Percentiles rank a stretch among this genome's conserved stretches.
Conservation (phyloP, 1,284 basidiomycete species). For the Puccinia horiana region DNA sequence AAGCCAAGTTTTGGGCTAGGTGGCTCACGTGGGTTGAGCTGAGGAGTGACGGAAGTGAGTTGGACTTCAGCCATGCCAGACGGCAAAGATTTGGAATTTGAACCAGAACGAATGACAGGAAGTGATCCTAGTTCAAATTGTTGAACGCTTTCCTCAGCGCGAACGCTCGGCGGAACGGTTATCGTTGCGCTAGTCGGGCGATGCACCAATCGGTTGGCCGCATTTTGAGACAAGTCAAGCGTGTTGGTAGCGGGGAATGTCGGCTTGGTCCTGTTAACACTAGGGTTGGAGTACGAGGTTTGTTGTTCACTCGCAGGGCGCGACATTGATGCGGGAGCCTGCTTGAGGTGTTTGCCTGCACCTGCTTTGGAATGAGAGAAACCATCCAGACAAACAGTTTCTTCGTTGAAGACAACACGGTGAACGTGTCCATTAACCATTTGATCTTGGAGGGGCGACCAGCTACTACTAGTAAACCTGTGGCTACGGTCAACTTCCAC, state of each 20-base stretch:
- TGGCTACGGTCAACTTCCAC: conserved; percentile 80
- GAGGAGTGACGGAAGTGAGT: conserved; percentile 6
- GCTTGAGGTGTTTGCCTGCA: conserved; percentile 65
- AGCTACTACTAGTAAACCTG: conserved; percentile 66
- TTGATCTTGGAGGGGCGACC: conserved; percentile 79
- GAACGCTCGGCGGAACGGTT: conserved; percentile 38
- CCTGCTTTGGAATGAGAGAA: conserved; percentile 73
- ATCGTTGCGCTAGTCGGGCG: conserved; percentile 49
- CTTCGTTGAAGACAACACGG: conserved; percentile 86
- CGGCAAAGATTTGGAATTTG: neutral
- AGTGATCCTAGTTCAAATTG: conserved; percentile 14
- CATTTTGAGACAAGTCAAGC: conserved; percentile 52
- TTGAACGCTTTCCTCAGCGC: conserved; percentile 13
- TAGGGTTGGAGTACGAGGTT: neutral
- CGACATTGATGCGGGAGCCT: neutral
- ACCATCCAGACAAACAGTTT: conserved; percentile 91
- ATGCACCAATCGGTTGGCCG: conserved; percentile 53
- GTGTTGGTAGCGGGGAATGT: neutral
- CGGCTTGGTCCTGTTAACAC: conserved; percentile 51
- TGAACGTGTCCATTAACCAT: conserved; percentile 72
- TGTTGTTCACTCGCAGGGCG: conserved; percentile 16
- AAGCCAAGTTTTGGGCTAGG: conserved; percentile 57
- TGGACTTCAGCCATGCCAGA: conserved; percentile 50
- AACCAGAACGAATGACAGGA: conserved; percentile 16
- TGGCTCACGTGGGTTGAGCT: conserved; percentile 19